Evolutionary conservation across 2,329 filamentous ascomycete species (phyloP), one percentile per base, ranked within the genome.

Genomic region (Nigrospora oryzae): DNA sequence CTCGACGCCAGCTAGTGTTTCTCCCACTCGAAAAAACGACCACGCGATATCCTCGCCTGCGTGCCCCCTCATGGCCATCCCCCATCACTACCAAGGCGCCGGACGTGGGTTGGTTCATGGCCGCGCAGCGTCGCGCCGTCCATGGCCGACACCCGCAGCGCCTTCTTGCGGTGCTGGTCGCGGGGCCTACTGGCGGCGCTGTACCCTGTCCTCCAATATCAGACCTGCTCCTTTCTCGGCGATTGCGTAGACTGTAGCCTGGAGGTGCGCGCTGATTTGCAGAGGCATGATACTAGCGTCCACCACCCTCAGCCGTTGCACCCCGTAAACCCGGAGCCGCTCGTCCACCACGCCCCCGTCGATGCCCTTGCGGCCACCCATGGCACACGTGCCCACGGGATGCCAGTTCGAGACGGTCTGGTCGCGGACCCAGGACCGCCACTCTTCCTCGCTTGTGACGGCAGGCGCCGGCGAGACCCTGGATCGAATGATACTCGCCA

Each of bases 381-480:
- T 66, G 0, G 68, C 62, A 40, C 65, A 69, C 0, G 65, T 69
- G 2, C 67, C 69, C 12, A 58, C 45, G 11, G 47, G 41, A 13
- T 47, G 45, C 51, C 65, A 70, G 42, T 65, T 60, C 11, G 61
- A 61, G 17, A 56, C 56, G 47, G 58, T 49, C 51, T 64, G 46
- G 40, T 60, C 46, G 35, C 63, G 59, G 49, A 70, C 65, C 49
- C 66, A 69, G 16, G 61, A 54, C 42, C 63, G 61, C 42, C 49
- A 56, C 31, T 56, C 50, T 1, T 57, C 53, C 30, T 54, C 52
- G 11, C 52, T 50, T 4, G 40, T 42, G 8, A 51, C 45, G 33
- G 43, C 43, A 30, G 13, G 35, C 34, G 36, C 45, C 19, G 49
- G 49, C 3, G 36, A 44, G 1, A 44, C 49, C 12, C 51, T 16